Conservation (phyloP, 2,329 filamentous ascomycete genomes). For the Juglanconis sp. region DNA sequence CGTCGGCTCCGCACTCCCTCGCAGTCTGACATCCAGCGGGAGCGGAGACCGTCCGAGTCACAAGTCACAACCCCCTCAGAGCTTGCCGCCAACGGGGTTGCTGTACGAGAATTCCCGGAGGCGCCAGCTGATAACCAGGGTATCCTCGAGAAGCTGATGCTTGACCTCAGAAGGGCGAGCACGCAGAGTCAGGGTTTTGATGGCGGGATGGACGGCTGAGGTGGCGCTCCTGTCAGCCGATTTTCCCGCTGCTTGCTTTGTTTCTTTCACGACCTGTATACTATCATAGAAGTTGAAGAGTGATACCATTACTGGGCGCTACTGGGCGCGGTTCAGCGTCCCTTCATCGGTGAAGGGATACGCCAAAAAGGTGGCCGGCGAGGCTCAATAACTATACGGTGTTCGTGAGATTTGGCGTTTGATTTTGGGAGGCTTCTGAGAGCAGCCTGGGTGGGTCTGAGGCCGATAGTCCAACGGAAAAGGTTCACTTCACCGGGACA, state of each 20-base stretch:
- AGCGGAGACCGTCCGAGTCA: constrained; percentile 18
- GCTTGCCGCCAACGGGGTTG: constrained; percentile 16
- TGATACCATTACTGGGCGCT: background rate
- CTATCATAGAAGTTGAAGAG: background rate
- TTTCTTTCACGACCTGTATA: background rate
- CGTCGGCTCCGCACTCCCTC: constrained; percentile 12
- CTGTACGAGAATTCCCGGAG: constrained; percentile 34
- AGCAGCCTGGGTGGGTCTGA: background rate
- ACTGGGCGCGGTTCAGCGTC: background rate
- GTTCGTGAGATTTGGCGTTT: background rate
- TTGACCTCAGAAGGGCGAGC: constrained; percentile 44
- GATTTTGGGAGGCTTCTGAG: background rate
- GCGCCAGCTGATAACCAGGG: constrained; percentile 43
- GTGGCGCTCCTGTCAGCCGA: background rate
- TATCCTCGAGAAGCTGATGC: constrained; percentile 52
- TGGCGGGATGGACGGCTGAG: background rate
- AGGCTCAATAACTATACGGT: background rate
- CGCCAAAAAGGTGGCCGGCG: background rate
- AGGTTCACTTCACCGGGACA: background rate
- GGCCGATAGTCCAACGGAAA: background rate
- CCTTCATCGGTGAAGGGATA: background rate
- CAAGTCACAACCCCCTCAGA: constrained; percentile 16
- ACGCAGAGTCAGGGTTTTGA: constrained; percentile 10
- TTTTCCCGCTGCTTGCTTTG: background rate
- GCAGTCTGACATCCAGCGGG: constrained; percentile 10